phyloP scores from a whole-genome alignment of 2,329 filamentous ascomycete species.

The Zarea fungicola region DNA sequence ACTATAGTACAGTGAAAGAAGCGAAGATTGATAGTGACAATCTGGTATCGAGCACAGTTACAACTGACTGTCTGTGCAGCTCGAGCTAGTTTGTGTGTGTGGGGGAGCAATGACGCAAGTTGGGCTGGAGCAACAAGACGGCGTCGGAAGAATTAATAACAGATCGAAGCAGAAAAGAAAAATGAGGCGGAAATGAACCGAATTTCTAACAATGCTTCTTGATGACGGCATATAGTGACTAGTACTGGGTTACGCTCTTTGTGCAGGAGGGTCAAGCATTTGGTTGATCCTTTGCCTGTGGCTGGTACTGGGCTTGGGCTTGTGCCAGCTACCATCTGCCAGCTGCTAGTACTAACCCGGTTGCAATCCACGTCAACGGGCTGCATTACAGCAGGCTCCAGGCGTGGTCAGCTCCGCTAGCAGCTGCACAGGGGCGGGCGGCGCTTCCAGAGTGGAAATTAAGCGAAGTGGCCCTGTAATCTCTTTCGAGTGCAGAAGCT shows the following conservation, averaged over 20 bases:
- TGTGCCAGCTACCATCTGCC: background rate
- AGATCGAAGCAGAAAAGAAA: background rate
- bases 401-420: background rate
- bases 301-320: no score
- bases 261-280: background rate
- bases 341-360: background rate
- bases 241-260: no score
- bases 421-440: background rate
- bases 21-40: background rate
- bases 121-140: conserved; percentile 4
- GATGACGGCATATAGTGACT: no score
- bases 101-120: conserved; percentile 8
- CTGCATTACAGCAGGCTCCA: no score
- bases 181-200: no score
- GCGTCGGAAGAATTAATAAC: background rate
- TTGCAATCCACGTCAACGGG: no score
- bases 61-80: background rate
- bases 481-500: conserved; percentile 6
- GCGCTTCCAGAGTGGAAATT: conserved; percentile 11
- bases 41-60: background rate
- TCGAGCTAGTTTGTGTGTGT: no score
- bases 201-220: no score
- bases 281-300: background rate
- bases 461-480: conserved; percentile 10
- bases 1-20: background rate